Base-by-base conservation (phyloP, 2,329 filamentous ascomycete species). In the Clonostachys rosea region DNA sequence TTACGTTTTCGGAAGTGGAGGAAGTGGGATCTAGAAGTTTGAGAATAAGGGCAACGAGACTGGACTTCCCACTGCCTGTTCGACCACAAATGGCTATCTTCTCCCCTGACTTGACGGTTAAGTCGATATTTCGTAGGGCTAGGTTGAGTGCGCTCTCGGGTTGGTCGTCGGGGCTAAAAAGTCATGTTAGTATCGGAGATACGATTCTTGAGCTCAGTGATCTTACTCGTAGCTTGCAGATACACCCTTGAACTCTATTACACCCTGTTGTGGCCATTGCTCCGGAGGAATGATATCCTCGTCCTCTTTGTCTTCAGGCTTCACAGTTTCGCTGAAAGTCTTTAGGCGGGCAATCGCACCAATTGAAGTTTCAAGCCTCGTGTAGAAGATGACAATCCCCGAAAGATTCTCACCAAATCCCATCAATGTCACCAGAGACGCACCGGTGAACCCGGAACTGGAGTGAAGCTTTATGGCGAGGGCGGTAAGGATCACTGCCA, bases 401-500 rank as follows among this genome's bases (percentile, higher is more conserved):
- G 20, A 17, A 4, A 53, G 36, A 7, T 12, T 13, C 17, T 18
- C 55, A 18, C 67, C 61, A 44, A 71, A 64, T 5, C 45, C 50
- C 59, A 71, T 67, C 6, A 71, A 53, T 6, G 61, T 59, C 16
- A 71, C 54, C 18, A 71, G 49, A 14, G 59, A 59, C 9, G 64
- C 66, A 18, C 67, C 68, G 1, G 65, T 62, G 40, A 68, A 62
- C 1, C 59, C 65, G 2, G 61, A 55, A 42, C 56, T 63, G 5
- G 61, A 53, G 5, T 56, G 56, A 16, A 68, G 51, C 47, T 66
- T 61, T 0, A 76, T 75, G 0, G 75, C 69, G 4, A 81, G 59
- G 5, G 52, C 43, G 14, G 79, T 69, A 1, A 81, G 56, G 3
- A 71, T 50, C 3, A 73, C 59, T 1, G 74, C 74, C 34, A 81